phyloP scores from a whole-genome alignment of 208 protist species.

The Crithidia thermophila region DNA sequence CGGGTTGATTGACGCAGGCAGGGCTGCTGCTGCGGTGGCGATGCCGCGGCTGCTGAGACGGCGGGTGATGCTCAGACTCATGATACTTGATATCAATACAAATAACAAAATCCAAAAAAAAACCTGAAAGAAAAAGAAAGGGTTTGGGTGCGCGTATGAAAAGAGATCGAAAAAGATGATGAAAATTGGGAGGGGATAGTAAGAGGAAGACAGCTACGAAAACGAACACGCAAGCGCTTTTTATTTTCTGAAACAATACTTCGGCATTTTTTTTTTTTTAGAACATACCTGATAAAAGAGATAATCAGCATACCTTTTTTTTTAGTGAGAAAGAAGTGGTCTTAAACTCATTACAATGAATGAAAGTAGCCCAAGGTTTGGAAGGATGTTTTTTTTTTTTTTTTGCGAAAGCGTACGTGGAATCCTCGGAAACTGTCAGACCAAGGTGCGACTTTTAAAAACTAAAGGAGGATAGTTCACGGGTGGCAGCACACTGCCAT shows the following conservation, averaged over 20 bases:
- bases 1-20: neutral
- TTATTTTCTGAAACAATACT: too few species aligned
- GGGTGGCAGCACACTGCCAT: constrained; percentile 30
- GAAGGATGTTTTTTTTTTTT: neutral
- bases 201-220: neutral
- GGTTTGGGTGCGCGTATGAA: too few species aligned
- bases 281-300: too few species aligned
- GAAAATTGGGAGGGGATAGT: neutral
- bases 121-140: neutral
- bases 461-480: constrained; percentile 29
- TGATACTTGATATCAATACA: neutral
- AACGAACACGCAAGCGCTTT: neutral
- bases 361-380: too few species aligned
- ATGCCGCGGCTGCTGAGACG: neutral
- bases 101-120: neutral
- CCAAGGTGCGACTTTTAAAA: neutral
- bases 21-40: too few species aligned
- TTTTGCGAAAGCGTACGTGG: too few species aligned
- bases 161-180: neutral
- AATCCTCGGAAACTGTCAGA: too few species aligned
- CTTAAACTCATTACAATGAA: too few species aligned
- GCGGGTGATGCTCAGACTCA: neutral
- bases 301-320: too few species aligned
- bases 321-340: too few species aligned
- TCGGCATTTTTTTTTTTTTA: too few species aligned